These are phyloP conservation scores for Acaromyces ingoldii DNA, from an alignment of 1,284 basidiomycete genomes.

Conservation along the genomic window DNA sequence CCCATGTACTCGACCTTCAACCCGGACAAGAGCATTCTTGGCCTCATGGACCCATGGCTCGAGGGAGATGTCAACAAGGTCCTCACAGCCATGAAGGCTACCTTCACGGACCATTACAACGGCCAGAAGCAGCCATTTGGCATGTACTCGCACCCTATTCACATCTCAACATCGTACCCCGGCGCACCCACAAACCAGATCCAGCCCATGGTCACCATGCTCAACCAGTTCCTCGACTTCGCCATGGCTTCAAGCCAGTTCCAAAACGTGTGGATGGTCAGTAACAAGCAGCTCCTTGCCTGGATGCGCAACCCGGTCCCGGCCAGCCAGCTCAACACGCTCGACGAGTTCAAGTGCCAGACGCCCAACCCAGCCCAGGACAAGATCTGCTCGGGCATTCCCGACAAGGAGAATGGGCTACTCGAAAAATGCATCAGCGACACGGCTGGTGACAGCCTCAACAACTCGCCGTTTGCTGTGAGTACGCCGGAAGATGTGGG, in stretches of 20 bases:
- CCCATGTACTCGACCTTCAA: constrained; percentile 35
- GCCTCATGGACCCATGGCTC: constrained; percentile 76
- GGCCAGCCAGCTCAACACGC: constrained; percentile 42
- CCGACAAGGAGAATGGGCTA: constrained; percentile 24
- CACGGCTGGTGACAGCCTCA: constrained; percentile 33
- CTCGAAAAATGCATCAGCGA: constrained; percentile 41
- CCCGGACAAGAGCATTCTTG: constrained; percentile 1
- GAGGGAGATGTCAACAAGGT: constrained; percentile 55
- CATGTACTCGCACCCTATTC: constrained; percentile 75
- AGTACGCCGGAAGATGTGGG: no score
- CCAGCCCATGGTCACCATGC: constrained; percentile 53
- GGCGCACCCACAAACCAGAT: constrained; percentile 15
- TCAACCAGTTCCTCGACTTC: constrained; percentile 76
- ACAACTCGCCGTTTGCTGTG: constrained; percentile 34
- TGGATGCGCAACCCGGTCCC: constrained; percentile 68
- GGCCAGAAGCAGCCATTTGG: constrained; percentile 73
- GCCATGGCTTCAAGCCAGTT: constrained; percentile 52
- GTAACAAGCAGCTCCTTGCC: constrained; percentile 66
- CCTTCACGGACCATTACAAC: constrained; percentile 63
- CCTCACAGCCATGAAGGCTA: constrained; percentile 67
- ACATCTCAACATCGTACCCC: constrained; percentile 60
- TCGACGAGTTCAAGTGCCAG: constrained; percentile 42
- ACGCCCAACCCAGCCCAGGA: constrained; percentile 22
- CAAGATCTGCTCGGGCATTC: constrained; percentile 42
- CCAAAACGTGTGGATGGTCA: constrained; percentile 71